These are phyloP conservation scores for Fusarium protoensiforme DNA, from an alignment of 2,329 filamentous ascomycete species.

Conservation along the genomic window DNA sequence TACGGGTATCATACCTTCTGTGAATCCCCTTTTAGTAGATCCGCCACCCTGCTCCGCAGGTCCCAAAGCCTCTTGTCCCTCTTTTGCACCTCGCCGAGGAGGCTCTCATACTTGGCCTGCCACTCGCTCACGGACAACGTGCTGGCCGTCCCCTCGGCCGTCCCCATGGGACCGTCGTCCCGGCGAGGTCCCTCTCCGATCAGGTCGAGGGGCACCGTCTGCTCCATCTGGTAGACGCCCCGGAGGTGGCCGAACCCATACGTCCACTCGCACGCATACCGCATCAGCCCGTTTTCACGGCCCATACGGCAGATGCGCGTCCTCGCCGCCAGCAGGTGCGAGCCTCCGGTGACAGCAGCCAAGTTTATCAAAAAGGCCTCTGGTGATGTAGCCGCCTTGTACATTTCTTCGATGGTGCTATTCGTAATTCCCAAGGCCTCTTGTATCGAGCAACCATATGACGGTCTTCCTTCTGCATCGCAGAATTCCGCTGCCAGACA, in stretches of 20 bases:
- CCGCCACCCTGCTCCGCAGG: slow-evolving; percentile 57
- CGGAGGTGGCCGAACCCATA: slow-evolving; percentile 64
- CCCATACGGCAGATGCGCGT: slow-evolving; percentile 57
- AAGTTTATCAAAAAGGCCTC: slow-evolving; percentile 70
- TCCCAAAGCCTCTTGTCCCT: slow-evolving; percentile 64
- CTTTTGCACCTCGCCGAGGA: slow-evolving; percentile 69
- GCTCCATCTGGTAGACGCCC: slow-evolving; percentile 64
- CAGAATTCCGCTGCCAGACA: slow-evolving; percentile 64
- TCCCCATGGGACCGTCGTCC: slow-evolving; percentile 32
- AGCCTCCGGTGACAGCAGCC: slow-evolving; percentile 66
- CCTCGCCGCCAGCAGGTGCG: slow-evolving; percentile 58
- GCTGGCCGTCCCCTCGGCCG: slow-evolving; percentile 12
- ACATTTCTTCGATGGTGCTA: slow-evolving; percentile 64
- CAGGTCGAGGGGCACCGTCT: slow-evolving; percentile 56
- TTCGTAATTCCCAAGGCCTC: slow-evolving; percentile 67
- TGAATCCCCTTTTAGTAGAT: slow-evolving; percentile 43
- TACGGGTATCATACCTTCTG: slow-evolving; percentile 34
- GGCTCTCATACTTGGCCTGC: slow-evolving; percentile 65
- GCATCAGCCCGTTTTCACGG: slow-evolving; percentile 52
- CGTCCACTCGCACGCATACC: slow-evolving; percentile 66
- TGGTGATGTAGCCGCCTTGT: slow-evolving; percentile 60
- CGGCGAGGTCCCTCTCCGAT: slow-evolving; percentile 51
- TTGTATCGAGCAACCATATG: slow-evolving; percentile 58
- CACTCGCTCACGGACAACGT: slow-evolving; percentile 54
- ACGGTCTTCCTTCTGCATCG: slow-evolving; percentile 57